These are phyloP conservation scores for Laetiporus sulphureus DNA, from an alignment of 1,284 basidiomycete species.

Conservation along the genomic window DNA sequence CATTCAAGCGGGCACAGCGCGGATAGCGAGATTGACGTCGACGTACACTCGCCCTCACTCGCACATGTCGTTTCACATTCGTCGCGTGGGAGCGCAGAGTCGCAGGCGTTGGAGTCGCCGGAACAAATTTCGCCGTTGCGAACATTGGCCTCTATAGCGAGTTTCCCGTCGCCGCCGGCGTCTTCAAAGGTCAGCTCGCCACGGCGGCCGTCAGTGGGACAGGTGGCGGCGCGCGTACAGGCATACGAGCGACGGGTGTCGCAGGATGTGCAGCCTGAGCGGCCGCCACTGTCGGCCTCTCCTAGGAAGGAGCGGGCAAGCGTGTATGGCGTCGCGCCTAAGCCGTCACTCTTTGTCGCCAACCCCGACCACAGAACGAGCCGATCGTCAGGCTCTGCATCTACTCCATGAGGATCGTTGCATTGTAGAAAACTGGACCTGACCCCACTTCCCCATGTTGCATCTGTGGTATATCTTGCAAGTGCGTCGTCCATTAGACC, in stretches of 20 bases:
- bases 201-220: constrained; percentile 14
- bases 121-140: constrained; percentile 20
- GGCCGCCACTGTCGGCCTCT: constrained; percentile 16
- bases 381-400: constrained; percentile 3
- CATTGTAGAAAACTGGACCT: too few relatives aligned
- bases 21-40: constrained; percentile 8
- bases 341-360: constrained; percentile 50
- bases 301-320: constrained; percentile 28
- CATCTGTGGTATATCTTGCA: too few relatives aligned
- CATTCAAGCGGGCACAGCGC: constrained; percentile 16
- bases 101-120: constrained; percentile 7
- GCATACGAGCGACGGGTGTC: constrained; percentile 38
- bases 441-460: too few relatives aligned
- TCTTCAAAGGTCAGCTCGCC: constrained; percentile 11
- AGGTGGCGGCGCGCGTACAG: constrained; percentile 30
- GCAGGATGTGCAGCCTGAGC: constrained; percentile 11
- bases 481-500: too few relatives aligned
- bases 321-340: constrained; percentile 49
- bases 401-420: too few relatives aligned
- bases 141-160: constrained; percentile 8
- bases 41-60: neutral
- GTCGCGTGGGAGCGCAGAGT: constrained; percentile 6
- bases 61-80: neutral
- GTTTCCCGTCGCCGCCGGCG: constrained; percentile 5
- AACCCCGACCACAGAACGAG: constrained; percentile 42